Evolutionary conservation across 169 alveolate species (phyloP), one percentile per base, ranked within the genome.

Genomic region (Eimeria acervulina): DNA sequence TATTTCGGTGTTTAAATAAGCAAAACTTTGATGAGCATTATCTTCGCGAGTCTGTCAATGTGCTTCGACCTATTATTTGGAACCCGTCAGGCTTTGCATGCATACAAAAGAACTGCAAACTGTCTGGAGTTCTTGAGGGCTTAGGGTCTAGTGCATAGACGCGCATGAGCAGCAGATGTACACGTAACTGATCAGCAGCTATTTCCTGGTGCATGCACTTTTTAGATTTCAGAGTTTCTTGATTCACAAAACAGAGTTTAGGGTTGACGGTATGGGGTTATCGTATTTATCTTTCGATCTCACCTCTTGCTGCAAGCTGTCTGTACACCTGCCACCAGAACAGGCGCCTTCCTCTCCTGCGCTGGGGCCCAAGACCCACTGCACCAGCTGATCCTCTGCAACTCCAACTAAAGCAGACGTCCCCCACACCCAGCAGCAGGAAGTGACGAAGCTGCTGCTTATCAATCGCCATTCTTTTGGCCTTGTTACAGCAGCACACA

Each of bases 351-450:
- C 28, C 76, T 72, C 44, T 33, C 84, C 51, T 26, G 2, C 44
- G 47, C 52, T 72, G 7, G 51, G 84, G 44, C 40, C 19, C 7
- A 33, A 4, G n/a, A 72, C 13, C 84, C 84, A 72, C 84, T 72
- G 84, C 52, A 28, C 13, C 51, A 72, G 47, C 84, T 72, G 38
- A n/a, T 38, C 44, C n/a, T 72, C 84, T 15, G 47, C 84, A 38
- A 72, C 44, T 5, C 84, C 84, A 17, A 72, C 28, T 10, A 72
- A 44, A 28, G 28, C 84, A 15, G 52, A 28, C 7, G 84, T 28
- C 15, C 84, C 84, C 84, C 84, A 72, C 5, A 72, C 84, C 84
- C 84, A 72, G 51, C 84, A 38, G 51, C n/a, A 26, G 17, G 52
- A 28, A 3, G 44, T 33, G 7, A 72, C 84, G n/a, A 72, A 33